Base-by-base conservation (phyloP, 2,329 filamentous ascomycete genomes). In the Rhinocladiella mackenziei region DNA sequence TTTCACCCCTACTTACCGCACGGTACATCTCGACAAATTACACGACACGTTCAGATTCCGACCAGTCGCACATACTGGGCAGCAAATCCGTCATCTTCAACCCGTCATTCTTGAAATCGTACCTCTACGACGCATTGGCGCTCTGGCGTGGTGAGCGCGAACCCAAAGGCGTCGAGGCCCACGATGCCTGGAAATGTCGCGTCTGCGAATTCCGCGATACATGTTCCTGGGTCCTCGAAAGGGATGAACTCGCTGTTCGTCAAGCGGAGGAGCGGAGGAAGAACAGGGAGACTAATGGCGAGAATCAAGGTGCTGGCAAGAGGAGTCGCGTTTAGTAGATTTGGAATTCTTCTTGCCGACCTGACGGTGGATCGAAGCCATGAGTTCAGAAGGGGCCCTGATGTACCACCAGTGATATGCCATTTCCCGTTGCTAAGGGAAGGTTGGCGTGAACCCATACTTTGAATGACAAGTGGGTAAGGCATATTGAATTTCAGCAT, bases 131-230 rank as follows among this genome's bases (percentile, higher is more conserved):
- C 2, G 82, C 85, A 52, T 80, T 96, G 76, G 63, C 73, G n/a
- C 96, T 88, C 88, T 97, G 91, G 91, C 79, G 77, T 22, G 91
- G 89, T 1, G 72, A 84, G 56, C 71, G 89, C 11, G 67, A 76
- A 37, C 80, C 89, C 0, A 73, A 74, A 5, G 91, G 91, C 0
- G 89, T 96, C 2, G 74, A 78, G 5, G 75, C 94, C 5, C 83
- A 89, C 58, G 89, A 96, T 56, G 86, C 87, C 0, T 94, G 84
- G 68, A 97, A 96, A 63, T 97, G 91, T 62, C 71, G 80, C 14
- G 79, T 75, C 17, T 97, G 91, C 60, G 88, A 94, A 54, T 96
- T 96, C 63, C 78, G 75, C 0, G 81, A 86, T 2, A 73, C 71
- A 2, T 97, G 91, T 62, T 74, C 76, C 9, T 97, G 91, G 91